These are phyloP conservation scores for Zygoascus meyerae DNA, from an alignment of 1,139 yeast genomes.

Conservation along the genomic window DNA sequence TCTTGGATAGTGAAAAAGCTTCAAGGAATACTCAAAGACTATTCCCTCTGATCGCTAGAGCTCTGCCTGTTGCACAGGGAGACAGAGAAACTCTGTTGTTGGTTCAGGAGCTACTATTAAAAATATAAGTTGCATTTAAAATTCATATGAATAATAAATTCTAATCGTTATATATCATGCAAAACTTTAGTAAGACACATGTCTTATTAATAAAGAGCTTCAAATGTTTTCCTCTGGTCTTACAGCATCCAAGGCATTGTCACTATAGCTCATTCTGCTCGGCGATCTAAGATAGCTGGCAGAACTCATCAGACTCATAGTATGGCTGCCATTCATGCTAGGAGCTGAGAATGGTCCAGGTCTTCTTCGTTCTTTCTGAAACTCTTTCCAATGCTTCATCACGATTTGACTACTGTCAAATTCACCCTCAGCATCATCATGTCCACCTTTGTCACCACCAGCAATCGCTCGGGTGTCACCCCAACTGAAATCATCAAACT, in stretches of 20 bases:
- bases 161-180: not conserved
- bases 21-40: conserved; percentile 1
- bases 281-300: conserved; percentile 5
- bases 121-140: conserved; percentile 1
- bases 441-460: conserved; percentile 62
- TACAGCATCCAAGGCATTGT: not conserved
- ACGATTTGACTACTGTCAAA: conserved; percentile 83
- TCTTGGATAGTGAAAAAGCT: not conserved
- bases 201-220: not conserved
- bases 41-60: conserved; percentile 16
- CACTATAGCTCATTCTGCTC: not conserved
- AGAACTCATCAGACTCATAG: conserved; percentile 4
- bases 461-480: conserved; percentile 90
- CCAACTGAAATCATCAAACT: conserved; percentile 97
- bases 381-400: conserved; percentile 94
- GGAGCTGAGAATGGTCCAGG: conserved; percentile 3
- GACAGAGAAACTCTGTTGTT: conserved; percentile 13
- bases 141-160: not conserved
- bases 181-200: not conserved
- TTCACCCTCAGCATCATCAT: conserved; percentile 66
- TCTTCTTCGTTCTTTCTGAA: conserved; percentile 54
- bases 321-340: conserved; percentile 5
- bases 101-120: conserved; percentile 9
- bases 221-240: conserved; percentile 3
- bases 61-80: conserved; percentile 19